Conservation (phyloP, 75 land plant species). For the Sequoiadendron giganteum region DNA sequence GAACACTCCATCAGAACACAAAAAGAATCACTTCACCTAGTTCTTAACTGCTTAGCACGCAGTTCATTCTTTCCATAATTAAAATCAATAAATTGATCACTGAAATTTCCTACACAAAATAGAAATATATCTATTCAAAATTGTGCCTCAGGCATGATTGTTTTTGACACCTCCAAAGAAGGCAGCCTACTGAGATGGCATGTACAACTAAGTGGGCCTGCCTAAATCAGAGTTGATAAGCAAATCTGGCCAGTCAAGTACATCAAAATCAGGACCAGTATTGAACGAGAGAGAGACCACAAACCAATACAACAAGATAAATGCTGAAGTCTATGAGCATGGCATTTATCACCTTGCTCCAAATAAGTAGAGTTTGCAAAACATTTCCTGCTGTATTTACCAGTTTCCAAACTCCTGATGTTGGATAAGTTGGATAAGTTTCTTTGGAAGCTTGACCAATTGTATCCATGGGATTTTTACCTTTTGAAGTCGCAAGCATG, state of each 20-base stretch:
- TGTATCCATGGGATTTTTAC: neutral
- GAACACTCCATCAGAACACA: neutral
- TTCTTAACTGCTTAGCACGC: neutral
- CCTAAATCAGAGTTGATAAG: neutral
- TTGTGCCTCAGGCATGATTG: neutral
- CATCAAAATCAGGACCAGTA: neutral
- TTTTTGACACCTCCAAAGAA: neutral
- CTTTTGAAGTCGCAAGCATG: neutral
- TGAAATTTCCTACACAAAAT: neutral
- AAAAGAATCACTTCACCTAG: neutral
- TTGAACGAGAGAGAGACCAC: slow-evolving; percentile 8
- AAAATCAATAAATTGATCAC: neutral
- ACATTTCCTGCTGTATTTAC: neutral
- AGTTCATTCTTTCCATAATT: neutral
- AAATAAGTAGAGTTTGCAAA: neutral
- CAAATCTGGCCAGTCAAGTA: neutral
- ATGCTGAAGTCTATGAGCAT: neutral
- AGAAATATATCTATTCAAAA: neutral
- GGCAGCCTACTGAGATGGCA: neutral
- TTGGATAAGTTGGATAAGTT: neutral
- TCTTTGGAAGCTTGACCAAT: neutral
- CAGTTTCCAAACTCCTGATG: neutral
- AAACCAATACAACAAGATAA: slow-evolving; percentile 13
- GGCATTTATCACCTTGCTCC: slow-evolving; percentile 10
- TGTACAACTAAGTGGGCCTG: neutral